These are phyloP conservation scores for Clonostachys rhizophaga DNA, from an alignment of 2,329 filamentous ascomycete genomes.

Conservation along the genomic window DNA sequence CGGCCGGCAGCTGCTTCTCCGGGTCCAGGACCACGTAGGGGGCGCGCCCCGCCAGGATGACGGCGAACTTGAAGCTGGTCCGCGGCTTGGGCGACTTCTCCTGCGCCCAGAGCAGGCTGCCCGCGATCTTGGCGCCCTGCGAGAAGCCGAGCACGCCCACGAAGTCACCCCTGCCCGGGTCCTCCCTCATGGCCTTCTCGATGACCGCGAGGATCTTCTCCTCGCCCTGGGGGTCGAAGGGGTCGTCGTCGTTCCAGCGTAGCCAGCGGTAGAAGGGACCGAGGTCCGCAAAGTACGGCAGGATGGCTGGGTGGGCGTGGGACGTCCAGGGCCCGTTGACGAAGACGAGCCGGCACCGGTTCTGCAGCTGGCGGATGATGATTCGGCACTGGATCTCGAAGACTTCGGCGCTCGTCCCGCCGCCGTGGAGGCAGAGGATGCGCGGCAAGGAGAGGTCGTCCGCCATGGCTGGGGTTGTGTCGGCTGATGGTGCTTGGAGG, in stretches of 20 bases:
- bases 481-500: no score
- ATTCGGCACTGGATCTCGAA: conserved; percentile 65
- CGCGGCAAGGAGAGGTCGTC: conserved; percentile 40
- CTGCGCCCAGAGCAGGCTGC: conserved; percentile 55
- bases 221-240: conserved; percentile 38
- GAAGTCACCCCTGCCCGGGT: conserved; percentile 52
- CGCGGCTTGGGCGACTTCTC: conserved; percentile 37
- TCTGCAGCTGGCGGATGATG: conserved; percentile 37
- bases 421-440: conserved; percentile 78
- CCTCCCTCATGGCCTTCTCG: conserved; percentile 41
- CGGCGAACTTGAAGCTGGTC: conserved; percentile 22
- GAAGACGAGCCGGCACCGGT: conserved; percentile 67
- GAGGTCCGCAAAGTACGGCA: conserved; percentile 58
- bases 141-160: conserved; percentile 62
- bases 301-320: conserved; percentile 55
- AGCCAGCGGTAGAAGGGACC: conserved; percentile 63
- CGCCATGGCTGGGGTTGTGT: background rate
- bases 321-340: conserved; percentile 65
- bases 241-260: conserved; percentile 54
- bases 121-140: conserved; percentile 59
- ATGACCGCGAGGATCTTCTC: conserved; percentile 32
- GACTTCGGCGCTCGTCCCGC: conserved; percentile 66
- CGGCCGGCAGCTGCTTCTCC: conserved; percentile 41
- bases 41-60: conserved; percentile 25
- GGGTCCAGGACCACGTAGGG: conserved; percentile 21